Conservation (phyloP, 2,329 filamentous ascomycete species). For the Exophiala viscosa region DNA sequence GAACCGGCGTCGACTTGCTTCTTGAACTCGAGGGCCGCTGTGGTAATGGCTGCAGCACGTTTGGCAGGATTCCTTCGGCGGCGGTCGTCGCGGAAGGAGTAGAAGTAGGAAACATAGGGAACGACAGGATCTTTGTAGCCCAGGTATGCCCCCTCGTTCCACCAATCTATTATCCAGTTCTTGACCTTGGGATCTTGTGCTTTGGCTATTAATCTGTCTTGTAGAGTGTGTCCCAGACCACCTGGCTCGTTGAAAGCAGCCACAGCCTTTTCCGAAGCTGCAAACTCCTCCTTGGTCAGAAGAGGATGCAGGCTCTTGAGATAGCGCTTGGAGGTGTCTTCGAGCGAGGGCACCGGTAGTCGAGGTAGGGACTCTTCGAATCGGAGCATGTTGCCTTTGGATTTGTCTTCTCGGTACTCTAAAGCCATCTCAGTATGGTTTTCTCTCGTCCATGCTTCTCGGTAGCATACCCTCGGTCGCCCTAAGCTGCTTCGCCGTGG, state of each 20-base stretch:
- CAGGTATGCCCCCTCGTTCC: conserved; percentile 93
- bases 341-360: conserved; percentile 60
- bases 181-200: conserved; percentile 74
- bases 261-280: conserved; percentile 71
- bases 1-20: conserved; percentile 76
- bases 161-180: conserved; percentile 98
- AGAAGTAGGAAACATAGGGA: conserved; percentile 99
- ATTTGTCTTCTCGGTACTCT: conserved; percentile 63
- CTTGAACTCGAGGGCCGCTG: conserved; percentile 88
- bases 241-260: conserved; percentile 85
- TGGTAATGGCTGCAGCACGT: conserved; percentile 85
- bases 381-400: conserved; percentile 62
- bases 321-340: conserved; percentile 62
- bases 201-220: conserved; percentile 78
- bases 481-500: conserved; percentile 33
- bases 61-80: conserved; percentile 82
- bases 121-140: conserved; percentile 92
- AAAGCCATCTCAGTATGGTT: conserved; percentile 16
- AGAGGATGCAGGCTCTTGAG: conserved; percentile 64
- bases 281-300: conserved; percentile 56
- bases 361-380: conserved; percentile 63
- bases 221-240: conserved; percentile 74
- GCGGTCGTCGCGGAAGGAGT: conserved; percentile 93
- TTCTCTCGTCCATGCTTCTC: not conserved
- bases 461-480: conserved; percentile 43